Evolutionary conservation across 768 basidiomycete genomes (phyloP).

Genomic region (Russula dissimulans): DNA sequence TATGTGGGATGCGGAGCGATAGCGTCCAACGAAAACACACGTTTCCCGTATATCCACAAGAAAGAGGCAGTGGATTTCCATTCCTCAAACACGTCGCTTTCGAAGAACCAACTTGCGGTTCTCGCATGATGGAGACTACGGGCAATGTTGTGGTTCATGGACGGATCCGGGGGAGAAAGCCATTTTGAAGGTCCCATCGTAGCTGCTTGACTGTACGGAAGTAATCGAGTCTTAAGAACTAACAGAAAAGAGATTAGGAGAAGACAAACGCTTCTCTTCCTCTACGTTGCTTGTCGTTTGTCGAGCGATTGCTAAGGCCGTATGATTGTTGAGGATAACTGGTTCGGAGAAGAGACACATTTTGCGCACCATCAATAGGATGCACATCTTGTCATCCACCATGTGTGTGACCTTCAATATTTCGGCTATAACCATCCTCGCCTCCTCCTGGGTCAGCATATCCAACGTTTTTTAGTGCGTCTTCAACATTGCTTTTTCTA

Average conservation of each 20-base stretch:
- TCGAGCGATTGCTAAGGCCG: background rate
- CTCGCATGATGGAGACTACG: background rate
- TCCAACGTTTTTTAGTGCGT: background rate
- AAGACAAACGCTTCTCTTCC: background rate
- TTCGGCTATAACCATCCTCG: background rate
- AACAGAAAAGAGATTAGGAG: no score
- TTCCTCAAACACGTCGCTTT: background rate
- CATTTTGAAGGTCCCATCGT: background rate
- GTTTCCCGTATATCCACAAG: background rate
- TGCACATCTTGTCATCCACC: background rate
- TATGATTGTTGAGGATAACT: background rate
- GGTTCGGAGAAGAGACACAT: no score
- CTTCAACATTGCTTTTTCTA: background rate
- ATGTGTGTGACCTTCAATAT: background rate
- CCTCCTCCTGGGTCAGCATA: background rate
- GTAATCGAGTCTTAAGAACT: background rate
- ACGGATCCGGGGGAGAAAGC: background rate
- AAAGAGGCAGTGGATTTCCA: background rate
- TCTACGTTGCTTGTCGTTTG: background rate
- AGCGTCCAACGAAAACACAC: background rate
- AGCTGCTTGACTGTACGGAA: background rate
- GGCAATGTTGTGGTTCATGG: background rate
- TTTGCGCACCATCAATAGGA: background rate
- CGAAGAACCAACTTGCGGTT: background rate
- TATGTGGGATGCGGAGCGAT: background rate